These are phyloP conservation scores for Phytophthora pseudosyringae DNA, from an alignment of 352 stramenopile species.

Conservation along the genomic window DNA sequence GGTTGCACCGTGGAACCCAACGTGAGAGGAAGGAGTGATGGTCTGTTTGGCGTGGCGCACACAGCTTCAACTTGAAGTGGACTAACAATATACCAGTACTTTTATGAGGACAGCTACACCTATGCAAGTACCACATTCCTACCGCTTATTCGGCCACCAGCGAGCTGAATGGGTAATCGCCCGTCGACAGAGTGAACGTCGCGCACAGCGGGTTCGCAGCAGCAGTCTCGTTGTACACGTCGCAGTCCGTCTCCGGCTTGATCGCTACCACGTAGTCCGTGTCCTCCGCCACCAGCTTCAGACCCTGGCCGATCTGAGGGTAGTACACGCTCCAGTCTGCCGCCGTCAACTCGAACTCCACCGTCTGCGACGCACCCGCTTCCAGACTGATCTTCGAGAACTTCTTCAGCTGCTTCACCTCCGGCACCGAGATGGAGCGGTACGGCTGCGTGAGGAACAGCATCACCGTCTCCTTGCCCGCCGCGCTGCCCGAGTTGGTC, in stretches of 20 bases:
- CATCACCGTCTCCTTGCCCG: slow-evolving; percentile 15
- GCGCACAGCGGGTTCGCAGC: neutral
- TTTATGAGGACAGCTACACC: no score
- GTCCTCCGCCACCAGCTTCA: slow-evolving; percentile 4
- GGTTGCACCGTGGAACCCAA: neutral
- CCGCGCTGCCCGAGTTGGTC: slow-evolving; percentile 1
- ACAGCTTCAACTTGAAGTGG: slow-evolving; percentile 5
- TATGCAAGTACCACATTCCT: neutral
- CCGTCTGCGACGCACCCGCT: neutral
- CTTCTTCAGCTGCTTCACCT: slow-evolving; percentile 24
- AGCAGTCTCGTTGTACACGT: no score
- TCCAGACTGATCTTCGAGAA: slow-evolving; percentile 21
- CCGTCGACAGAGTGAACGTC: slow-evolving; percentile 5
- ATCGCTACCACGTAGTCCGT: slow-evolving; percentile 8
- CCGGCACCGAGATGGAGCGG: slow-evolving; percentile 16
- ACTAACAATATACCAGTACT: neutral
- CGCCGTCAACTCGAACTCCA: slow-evolving; percentile 5
- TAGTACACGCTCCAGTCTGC: slow-evolving; percentile 2
- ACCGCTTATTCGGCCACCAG: neutral
- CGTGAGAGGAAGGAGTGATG: slow-evolving; percentile 18
- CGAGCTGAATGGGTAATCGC: neutral
- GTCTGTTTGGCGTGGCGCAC: slow-evolving; percentile 9
- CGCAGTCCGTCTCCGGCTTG: neutral
- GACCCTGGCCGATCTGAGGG: slow-evolving; percentile 8
- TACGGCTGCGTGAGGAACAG: slow-evolving; percentile 20